These are phyloP conservation scores for Metschnikowia peoriensis DNA, from an alignment of 805 yeast genomes.

Conservation along the genomic window DNA sequence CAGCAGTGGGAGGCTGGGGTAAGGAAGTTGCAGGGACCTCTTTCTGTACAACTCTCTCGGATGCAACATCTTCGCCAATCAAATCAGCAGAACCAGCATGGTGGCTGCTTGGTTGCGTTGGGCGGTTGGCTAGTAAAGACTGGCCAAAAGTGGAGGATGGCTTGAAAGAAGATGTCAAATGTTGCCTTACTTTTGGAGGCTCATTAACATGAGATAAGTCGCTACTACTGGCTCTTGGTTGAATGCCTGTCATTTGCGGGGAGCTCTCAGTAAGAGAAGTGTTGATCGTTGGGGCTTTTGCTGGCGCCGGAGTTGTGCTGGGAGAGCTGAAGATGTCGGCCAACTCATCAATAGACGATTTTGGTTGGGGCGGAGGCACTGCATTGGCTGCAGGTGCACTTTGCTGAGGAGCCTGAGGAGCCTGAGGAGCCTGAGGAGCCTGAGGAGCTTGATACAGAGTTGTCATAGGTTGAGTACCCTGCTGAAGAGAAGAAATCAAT, in stretches of 20 bases:
- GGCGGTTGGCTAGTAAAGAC: conserved; percentile 43
- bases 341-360: conserved; percentile 63
- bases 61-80: conserved; percentile 34
- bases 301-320: conserved; percentile 1
- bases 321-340: conserved; percentile 45
- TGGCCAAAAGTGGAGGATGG: conserved; percentile 90
- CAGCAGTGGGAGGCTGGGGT: not conserved
- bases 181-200: conserved; percentile 34
- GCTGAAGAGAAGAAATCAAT: conserved; percentile 40
- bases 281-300: conserved; percentile 7
- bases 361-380: conserved; percentile 29
- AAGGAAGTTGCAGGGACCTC: not conserved
- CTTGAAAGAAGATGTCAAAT: conserved; percentile 51
- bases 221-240: conserved; percentile 31
- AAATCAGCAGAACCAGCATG: conserved; percentile 19
- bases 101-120: conserved; percentile 12
- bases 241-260: conserved; percentile 17
- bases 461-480: conserved; percentile 9
- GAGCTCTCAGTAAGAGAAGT: conserved; percentile 10
- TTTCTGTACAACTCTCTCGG: not conserved
- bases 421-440: not conserved
- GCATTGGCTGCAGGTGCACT: conserved; percentile 2
- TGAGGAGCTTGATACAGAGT: conserved; percentile 5
- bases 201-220: conserved; percentile 28
- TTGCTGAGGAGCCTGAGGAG: not conserved